Evolutionary conservation across 2,329 filamentous ascomycete genomes (phyloP).

Genomic region (Scopulariopsis brevicaulis): DNA sequence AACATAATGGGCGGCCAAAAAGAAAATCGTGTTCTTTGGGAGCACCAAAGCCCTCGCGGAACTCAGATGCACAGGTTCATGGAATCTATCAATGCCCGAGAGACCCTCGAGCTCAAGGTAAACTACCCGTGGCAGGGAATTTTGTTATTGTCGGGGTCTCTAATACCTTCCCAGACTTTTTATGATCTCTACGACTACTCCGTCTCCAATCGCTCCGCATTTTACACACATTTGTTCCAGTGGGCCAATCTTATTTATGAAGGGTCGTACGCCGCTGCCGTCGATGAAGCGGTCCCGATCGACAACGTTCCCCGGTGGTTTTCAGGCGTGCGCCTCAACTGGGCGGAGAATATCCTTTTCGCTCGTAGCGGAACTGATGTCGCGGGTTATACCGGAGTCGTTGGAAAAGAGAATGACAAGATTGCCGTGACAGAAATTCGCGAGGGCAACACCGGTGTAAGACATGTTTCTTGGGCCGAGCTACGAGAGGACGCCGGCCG

Average conservation of each 20-base stretch:
- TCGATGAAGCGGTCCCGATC: conserved; percentile 61
- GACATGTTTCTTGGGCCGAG: conserved; percentile 52
- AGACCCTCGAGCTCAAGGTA: too few relatives aligned
- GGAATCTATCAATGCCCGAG: too few relatives aligned
- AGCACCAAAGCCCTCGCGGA: too few relatives aligned
- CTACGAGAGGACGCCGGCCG: conserved; percentile 46
- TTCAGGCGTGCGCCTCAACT: conserved; percentile 61
- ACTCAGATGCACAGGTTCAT: too few relatives aligned
- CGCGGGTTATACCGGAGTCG: conserved; percentile 32
- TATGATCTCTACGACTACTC: conserved; percentile 62
- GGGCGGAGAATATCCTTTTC: conserved; percentile 71
- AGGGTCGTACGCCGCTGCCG: conserved; percentile 44
- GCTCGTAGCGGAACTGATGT: conserved; percentile 26
- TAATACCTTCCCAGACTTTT: conserved; percentile 38
- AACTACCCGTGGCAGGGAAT: too few relatives aligned
- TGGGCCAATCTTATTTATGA: conserved; percentile 49
- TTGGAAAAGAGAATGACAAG: conserved; percentile 58
- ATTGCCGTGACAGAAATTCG: conserved; percentile 63
- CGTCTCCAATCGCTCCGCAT: conserved; percentile 45
- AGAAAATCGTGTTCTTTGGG: too few relatives aligned
- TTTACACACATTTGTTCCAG: conserved; percentile 55
- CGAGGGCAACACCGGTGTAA: conserved; percentile 48
- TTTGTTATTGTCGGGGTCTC: too few relatives aligned
- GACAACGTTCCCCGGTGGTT: conserved; percentile 69
- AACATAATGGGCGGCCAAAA: too few relatives aligned